phyloP scores from a whole-genome alignment of 1,284 basidiomycete genomes.

The Ceratobasidium sp. region DNA sequence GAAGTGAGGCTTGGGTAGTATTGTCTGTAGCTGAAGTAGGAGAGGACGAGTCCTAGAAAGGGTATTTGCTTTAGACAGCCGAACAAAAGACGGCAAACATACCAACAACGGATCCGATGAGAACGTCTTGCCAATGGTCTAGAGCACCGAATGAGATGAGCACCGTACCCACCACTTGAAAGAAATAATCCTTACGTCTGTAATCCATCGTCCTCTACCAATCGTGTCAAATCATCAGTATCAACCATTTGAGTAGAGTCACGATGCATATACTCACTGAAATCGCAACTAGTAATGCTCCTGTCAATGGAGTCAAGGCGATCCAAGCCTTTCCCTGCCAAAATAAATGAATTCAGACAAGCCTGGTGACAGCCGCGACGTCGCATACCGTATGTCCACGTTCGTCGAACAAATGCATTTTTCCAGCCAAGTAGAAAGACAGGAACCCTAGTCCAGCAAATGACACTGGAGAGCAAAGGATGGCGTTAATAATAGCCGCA shows the following conservation, averaged over 20 bases:
- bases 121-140: constrained; percentile 91
- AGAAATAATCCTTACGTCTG: constrained; percentile 63
- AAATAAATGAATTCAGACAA: background rate
- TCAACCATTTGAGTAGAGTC: background rate
- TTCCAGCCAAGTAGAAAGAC: constrained; percentile 87
- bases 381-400: constrained; percentile 67
- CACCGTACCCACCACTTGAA: background rate
- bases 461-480: constrained; percentile 63
- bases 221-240: background rate
- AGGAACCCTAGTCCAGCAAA: constrained; percentile 94
- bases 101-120: constrained; percentile 78
- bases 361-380: background rate
- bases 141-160: background rate
- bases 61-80: background rate
- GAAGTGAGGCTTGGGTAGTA: constrained; percentile 73
- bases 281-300: constrained; percentile 86
- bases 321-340: constrained; percentile 80
- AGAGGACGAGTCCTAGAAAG: constrained; percentile 59
- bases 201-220: constrained; percentile 81
- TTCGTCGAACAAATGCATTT: constrained; percentile 88
- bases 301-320: constrained; percentile 75
- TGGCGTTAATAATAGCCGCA: constrained; percentile 6
- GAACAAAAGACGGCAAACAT: background rate
- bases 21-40: constrained; percentile 83
- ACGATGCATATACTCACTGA: constrained; percentile 50